Conservation (phyloP, 2,329 filamentous ascomycete genomes). For the Aureobasidium sp. region DNA sequence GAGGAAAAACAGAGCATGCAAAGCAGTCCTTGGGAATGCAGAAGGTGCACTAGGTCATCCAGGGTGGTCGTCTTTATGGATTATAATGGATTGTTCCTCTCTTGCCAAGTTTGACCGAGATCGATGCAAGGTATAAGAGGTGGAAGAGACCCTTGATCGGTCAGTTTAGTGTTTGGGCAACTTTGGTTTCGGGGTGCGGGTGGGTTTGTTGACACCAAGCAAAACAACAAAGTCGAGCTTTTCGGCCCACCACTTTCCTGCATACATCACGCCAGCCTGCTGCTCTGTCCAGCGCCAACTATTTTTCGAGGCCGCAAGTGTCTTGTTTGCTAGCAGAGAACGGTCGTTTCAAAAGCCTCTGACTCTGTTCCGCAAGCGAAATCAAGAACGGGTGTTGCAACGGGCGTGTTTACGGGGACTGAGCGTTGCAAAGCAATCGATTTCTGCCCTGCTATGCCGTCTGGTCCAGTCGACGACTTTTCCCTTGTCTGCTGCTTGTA, state of each 20-base stretch:
- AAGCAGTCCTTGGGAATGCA: not conserved
- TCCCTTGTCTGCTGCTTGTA: slow-evolving; percentile 4
- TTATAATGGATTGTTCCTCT: not conserved
- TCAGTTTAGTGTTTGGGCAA: not conserved
- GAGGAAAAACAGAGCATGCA: slow-evolving; percentile 3
- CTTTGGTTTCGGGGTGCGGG: slow-evolving; percentile 12
- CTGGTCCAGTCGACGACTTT: not conserved
- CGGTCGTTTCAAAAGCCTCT: slow-evolving; percentile 1
- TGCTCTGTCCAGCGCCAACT: slow-evolving; percentile 2
- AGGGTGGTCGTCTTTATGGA: not conserved
- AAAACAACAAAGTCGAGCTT: slow-evolving; percentile 13
- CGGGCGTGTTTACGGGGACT: slow-evolving; percentile 14
- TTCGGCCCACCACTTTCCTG: slow-evolving; percentile 9
- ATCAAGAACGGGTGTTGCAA: slow-evolving; percentile 13
- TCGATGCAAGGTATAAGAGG: not conserved
- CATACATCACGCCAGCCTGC: slow-evolving; percentile 11
- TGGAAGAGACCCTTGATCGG: slow-evolving; percentile 1
- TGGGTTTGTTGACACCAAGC: slow-evolving; percentile 14
- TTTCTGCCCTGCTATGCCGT: slow-evolving; percentile 13
- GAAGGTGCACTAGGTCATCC: not conserved
- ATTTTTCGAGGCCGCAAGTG: not conserved
- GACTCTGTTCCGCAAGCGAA: slow-evolving; percentile 2
- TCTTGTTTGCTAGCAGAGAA: not conserved
- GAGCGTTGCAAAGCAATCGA: slow-evolving; percentile 13
- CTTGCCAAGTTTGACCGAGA: not conserved